These are phyloP conservation scores for Alternaria viburni DNA, from an alignment of 2,329 filamentous ascomycete genomes.

Conservation along the genomic window DNA sequence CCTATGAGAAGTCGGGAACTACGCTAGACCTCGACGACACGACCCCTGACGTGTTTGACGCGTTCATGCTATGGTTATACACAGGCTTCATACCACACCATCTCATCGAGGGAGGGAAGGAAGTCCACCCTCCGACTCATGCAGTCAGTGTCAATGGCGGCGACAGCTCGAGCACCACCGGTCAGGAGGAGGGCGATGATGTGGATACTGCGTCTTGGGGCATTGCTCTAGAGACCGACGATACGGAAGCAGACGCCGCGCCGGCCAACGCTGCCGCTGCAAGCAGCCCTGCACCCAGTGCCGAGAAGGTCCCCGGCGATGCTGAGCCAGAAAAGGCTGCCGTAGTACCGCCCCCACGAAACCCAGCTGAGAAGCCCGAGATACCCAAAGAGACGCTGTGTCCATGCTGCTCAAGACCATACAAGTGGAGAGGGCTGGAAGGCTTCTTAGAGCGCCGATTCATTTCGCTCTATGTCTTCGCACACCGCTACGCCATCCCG, in stretches of 20 bases:
- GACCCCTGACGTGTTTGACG: slow-evolving; percentile 46
- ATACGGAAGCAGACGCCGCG: slow-evolving; percentile 21
- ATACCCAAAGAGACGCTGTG: slow-evolving; percentile 45
- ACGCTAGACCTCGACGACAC: slow-evolving; percentile 42
- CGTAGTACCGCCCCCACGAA: slow-evolving; percentile 32
- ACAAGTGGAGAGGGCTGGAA: slow-evolving; percentile 47
- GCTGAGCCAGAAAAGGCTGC: slow-evolving; percentile 32
- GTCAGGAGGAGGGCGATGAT: slow-evolving; percentile 34
- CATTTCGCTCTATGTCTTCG: slow-evolving; percentile 44
- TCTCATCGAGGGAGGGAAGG: slow-evolving; percentile 45
- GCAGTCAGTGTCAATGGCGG: slow-evolving; percentile 29
- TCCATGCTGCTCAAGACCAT: slow-evolving; percentile 44
- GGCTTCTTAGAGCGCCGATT: slow-evolving; percentile 46
- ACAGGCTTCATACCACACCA: slow-evolving; percentile 46
- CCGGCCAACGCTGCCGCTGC: slow-evolving; percentile 13
- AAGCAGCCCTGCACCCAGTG: slow-evolving; percentile 22
- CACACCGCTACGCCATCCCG: slow-evolving; percentile 41
- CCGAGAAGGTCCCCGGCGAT: slow-evolving; percentile 42
- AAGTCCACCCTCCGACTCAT: slow-evolving; percentile 37
- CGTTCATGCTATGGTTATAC: slow-evolving; percentile 48
- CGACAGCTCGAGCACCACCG: slow-evolving; percentile 17
- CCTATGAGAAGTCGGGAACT: slow-evolving; percentile 36
- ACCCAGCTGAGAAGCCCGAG: slow-evolving; percentile 41
- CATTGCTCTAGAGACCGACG: slow-evolving; percentile 41
- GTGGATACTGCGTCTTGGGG: slow-evolving; percentile 45